Evolutionary conservation across 768 basidiomycete species (phyloP).

Genomic region (Pleurotus tuber-regium): DNA sequence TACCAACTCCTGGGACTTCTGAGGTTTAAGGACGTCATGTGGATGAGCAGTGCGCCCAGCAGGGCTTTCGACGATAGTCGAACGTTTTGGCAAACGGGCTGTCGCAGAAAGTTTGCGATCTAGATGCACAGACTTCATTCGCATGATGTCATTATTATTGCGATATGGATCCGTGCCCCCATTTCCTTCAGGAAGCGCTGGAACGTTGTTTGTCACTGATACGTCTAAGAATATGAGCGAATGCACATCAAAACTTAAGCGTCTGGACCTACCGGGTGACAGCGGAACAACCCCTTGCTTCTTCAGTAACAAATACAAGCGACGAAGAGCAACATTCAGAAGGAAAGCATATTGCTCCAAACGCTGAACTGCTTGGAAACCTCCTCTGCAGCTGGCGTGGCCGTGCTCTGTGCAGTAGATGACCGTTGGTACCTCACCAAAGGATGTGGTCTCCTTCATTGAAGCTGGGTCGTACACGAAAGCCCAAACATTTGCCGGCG

Average conservation of each 20-base stretch:
- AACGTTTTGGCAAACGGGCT: conserved; percentile 87
- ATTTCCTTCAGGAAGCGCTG: conserved; percentile 36
- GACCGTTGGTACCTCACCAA: conserved; percentile 69
- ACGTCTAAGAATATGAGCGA: conserved; percentile 11
- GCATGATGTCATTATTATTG: conserved; percentile 87
- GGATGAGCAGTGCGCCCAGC: conserved; percentile 82
- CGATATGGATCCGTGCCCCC: conserved; percentile 69
- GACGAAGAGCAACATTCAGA: conserved; percentile 89
- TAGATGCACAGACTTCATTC: conserved; percentile 91
- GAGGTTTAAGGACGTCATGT: conserved; percentile 50
- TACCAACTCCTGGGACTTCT: conserved; percentile 43
- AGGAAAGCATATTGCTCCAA: conserved; percentile 98
- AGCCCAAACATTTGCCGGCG: conserved; percentile 75
- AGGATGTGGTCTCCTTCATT: conserved; percentile 63
- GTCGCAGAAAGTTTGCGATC: conserved; percentile 96
- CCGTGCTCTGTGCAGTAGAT: conserved; percentile 81
- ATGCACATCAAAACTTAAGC: conserved; percentile 6
- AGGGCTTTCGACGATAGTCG: conserved; percentile 94
- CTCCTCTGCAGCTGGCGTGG: conserved; percentile 59
- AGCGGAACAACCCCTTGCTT: conserved; percentile 89
- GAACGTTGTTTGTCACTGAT: conserved; percentile 26
- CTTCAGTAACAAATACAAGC: conserved; percentile 84
- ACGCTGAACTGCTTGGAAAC: conserved; percentile 90
- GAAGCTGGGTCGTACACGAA: conserved; percentile 80
- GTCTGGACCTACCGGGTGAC: conserved; percentile 57